Base-by-base conservation (phyloP, 306 rosid species). In the Rubus idaeus region DNA sequence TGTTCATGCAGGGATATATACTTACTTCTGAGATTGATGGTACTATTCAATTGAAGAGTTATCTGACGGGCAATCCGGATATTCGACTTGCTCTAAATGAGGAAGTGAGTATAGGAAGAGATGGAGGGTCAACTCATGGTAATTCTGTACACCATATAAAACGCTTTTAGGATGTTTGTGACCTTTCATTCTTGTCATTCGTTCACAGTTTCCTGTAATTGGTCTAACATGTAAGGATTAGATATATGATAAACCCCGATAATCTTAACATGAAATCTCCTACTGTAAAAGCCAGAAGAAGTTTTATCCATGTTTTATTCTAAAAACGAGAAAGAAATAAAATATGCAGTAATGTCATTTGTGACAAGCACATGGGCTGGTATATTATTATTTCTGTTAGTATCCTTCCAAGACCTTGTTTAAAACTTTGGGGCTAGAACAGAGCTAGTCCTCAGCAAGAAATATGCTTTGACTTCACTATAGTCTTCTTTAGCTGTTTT, bases 21-120 rank as follows among this genome's bases (percentile, higher is more conserved):
- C 93, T 95, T 73, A 92, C 97, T 56, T 92, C 97, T 72, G 99
- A 95, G 88, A 95, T 95, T 75, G 97, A 92, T 85, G 99, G 97
- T 68, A 92, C 97, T 77, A 92, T 95, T 83, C 97, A 95, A 83
- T 89, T 95, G 99, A 95, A 95, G 90, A 95, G 99, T 84, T 92
- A 87, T 83, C 96, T 92, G 78, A 82, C 91, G 5, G 96, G 97
- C 35, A 95, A 92, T 79, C 99, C 99, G 68, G 97, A 92, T 87
- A 90, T 95, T 82, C 90, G 97, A 65, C 83, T 95, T 80, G 97
- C 97, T 74, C 96, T 95, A 58, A 92, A 89, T 71, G 99, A 92
- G 78, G 97, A 92, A 84, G 80, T 95, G 83, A 81, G 92, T 80
- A 87, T 92, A 45, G 97, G 94, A 86, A 85, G 87, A 83, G 86